Evolutionary conservation across 176 grass and related monocot species (phyloP).

Genomic region (Aegilops umbellulata): DNA sequence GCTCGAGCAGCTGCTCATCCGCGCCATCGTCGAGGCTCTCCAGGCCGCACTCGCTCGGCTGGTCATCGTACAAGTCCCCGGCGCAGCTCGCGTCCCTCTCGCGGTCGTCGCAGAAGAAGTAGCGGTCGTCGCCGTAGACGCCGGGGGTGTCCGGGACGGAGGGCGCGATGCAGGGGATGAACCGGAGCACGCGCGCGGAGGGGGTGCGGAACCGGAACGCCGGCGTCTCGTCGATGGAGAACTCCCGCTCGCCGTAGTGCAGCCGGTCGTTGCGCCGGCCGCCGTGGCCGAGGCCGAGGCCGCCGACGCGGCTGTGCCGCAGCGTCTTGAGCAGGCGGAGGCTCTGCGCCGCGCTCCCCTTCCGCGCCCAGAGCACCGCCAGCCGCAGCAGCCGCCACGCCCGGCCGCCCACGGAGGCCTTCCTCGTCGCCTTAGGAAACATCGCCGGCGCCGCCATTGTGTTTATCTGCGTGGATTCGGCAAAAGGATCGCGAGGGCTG

Average conservation of each 20-base stretch:
- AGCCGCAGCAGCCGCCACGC: constrained; percentile 67
- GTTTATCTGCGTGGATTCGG: not conserved
- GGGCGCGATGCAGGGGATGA: constrained; percentile 70
- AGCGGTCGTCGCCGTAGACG: constrained; percentile 39
- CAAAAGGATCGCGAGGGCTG: not conserved
- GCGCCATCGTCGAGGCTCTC: not conserved
- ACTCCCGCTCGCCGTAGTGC: constrained; percentile 61
- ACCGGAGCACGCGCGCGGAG: constrained; percentile 52
- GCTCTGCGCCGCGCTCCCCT: constrained; percentile 47
- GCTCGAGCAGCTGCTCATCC: constrained; percentile 29
- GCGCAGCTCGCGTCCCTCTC: not conserved
- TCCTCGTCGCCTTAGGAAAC: not conserved
- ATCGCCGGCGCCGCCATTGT: not conserved
- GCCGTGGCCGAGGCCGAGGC: not conserved
- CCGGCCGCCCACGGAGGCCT: constrained; percentile 31
- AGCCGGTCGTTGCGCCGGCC: constrained; percentile 12
- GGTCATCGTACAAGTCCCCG: not conserved
- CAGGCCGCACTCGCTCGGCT: not conserved
- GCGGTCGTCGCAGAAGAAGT: constrained; percentile 27
- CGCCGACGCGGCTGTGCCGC: constrained; percentile 22
- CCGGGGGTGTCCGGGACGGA: constrained; percentile 35
- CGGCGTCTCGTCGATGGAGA: constrained; percentile 87
- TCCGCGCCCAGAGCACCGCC: constrained; percentile 69
- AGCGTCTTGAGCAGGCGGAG: constrained; percentile 62
- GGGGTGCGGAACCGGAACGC: constrained; percentile 66